phyloP scores from a whole-genome alignment of 73 alveolate genomes.

The Halteria grandinella region DNA sequence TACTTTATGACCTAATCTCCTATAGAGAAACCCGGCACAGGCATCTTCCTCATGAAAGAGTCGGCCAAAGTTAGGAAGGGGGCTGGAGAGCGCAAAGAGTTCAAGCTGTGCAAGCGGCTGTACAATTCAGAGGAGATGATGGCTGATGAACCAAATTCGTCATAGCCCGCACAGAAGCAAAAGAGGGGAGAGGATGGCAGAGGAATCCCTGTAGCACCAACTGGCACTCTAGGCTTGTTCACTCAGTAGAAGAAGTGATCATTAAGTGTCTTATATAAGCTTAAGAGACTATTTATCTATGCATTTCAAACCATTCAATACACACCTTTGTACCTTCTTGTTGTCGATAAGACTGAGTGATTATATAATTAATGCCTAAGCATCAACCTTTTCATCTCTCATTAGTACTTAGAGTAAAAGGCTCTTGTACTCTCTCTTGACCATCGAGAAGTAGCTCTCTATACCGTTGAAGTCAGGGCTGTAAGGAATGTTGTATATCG shows the following conservation, averaged over 20 bases:
- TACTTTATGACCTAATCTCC: background rate
- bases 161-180: no score
- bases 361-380: background rate
- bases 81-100: no score
- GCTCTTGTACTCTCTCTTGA: background rate
- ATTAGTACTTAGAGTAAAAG: background rate
- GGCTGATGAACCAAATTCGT: no score
- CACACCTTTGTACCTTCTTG: slow-evolving; percentile 1
- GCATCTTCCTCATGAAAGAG: slow-evolving; percentile 5
- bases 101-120: no score
- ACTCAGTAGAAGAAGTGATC: slow-evolving; percentile 8
- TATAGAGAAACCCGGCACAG: slow-evolving; percentile 12
- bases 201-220: no score
- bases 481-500: slow-evolving; percentile 9
- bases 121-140: no score
- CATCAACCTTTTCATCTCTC: background rate
- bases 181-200: no score
- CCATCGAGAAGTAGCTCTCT: slow-evolving; percentile 2
- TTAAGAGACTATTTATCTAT: background rate
- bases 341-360: background rate
- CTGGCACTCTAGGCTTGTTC: no score
- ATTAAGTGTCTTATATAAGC: background rate
- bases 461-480: slow-evolving; percentile 19
- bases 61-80: background rate
- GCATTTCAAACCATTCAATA: background rate